Percentiles rank a stretch among this genome's conserved stretches.
Evolutionary conservation across 2,329 filamentous ascomycete species (phyloP).

Genomic region (Mycosphaerella sp.): DNA sequence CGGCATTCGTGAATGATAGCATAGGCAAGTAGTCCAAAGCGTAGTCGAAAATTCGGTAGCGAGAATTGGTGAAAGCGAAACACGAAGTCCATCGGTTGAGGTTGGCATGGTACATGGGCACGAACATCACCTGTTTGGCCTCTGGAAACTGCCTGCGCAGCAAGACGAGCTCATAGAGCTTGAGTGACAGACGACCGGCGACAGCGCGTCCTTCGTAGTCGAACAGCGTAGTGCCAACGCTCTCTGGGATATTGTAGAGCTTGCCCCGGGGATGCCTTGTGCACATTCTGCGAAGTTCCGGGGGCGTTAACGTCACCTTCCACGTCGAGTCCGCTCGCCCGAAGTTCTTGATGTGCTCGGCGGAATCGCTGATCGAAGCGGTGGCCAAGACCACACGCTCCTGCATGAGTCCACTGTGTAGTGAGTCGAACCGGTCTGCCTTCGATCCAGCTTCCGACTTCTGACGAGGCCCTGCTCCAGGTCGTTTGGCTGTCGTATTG

Average conservation of each 20-base stretch:
- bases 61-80: slow-evolving; percentile 41
- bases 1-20: slow-evolving; percentile 36
- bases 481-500: neutral
- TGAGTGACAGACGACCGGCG: slow-evolving; percentile 15
- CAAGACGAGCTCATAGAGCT: slow-evolving; percentile 20
- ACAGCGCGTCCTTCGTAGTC: slow-evolving; percentile 19
- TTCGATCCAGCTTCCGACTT: neutral
- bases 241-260: slow-evolving; percentile 19
- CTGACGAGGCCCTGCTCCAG: neutral
- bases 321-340: slow-evolving; percentile 21
- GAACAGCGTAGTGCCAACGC: slow-evolving; percentile 17
- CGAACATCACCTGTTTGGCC: slow-evolving; percentile 44
- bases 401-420: slow-evolving; percentile 15
- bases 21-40: slow-evolving; percentile 35
- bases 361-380: slow-evolving; percentile 15
- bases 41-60: slow-evolving; percentile 34
- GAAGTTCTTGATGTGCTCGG: slow-evolving; percentile 12
- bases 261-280: slow-evolving; percentile 20
- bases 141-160: slow-evolving; percentile 37
- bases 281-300: slow-evolving; percentile 20
- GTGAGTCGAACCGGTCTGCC: neutral
- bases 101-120: slow-evolving; percentile 47
- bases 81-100: slow-evolving; percentile 24
- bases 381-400: slow-evolving; percentile 20
- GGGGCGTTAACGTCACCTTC: slow-evolving; percentile 17